Conservation (phyloP, 1,139 yeast genomes). For the Protomyces lactucae-debilis region DNA sequence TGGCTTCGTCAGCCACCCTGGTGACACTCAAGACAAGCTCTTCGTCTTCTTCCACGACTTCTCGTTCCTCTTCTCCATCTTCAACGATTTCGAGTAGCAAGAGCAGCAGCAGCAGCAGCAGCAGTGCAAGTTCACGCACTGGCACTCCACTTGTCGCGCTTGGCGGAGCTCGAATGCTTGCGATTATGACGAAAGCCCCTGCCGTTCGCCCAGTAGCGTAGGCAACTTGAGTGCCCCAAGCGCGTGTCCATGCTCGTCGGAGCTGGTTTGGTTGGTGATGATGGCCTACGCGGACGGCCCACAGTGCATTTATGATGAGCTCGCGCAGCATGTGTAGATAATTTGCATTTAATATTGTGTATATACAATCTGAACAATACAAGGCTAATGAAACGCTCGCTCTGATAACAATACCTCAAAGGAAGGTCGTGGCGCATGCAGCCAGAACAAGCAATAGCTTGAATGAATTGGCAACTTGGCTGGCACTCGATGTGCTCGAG, state of each 20-base stretch:
- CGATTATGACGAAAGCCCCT: neutral
- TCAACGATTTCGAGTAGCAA: neutral
- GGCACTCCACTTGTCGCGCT: neutral
- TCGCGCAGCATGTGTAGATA: no score
- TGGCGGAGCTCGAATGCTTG: neutral
- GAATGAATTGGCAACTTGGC: neutral
- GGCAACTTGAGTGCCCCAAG: neutral
- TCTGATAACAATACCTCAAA: neutral
- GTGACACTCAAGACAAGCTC: neutral
- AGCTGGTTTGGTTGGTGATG: no score
- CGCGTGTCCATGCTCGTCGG: no score
- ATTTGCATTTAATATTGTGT: neutral
- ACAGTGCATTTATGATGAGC: no score
- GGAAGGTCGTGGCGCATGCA: neutral
- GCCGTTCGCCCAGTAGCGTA: neutral
- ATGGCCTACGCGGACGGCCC: no score
- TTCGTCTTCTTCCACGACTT: neutral
- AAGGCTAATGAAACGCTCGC: neutral
- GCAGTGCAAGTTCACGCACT: neutral
- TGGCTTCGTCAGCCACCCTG: neutral
- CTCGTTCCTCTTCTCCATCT: neutral
- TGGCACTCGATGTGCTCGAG: neutral
- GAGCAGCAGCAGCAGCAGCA: neutral
- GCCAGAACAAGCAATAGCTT: neutral
- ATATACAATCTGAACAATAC: neutral